Percentiles rank a stretch among this genome's conserved stretches.
Conservation (phyloP, 2,329 filamentous ascomycete species). For the Verticillium isaacii region DNA sequence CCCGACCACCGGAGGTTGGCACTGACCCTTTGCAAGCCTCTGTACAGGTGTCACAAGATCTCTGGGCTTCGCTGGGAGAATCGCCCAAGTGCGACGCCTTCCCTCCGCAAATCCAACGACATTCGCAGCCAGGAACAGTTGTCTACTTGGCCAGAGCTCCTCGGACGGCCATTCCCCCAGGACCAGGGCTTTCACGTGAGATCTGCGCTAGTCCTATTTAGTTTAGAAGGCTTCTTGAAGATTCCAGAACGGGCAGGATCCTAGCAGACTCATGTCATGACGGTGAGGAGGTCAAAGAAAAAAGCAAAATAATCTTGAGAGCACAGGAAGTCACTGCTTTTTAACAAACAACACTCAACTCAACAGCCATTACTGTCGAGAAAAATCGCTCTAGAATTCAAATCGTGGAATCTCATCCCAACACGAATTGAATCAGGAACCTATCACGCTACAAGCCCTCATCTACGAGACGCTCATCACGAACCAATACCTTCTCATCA, state of each 20-base stretch:
- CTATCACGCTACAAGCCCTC: not conserved
- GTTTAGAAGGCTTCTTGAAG: constrained; percentile 30
- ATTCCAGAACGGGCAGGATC: constrained; percentile 33
- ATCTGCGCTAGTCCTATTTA: constrained; percentile 19
- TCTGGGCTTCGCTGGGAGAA: not conserved
- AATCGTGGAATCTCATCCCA: not conserved
- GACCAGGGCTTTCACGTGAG: constrained; percentile 15
- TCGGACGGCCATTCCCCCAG: not conserved
- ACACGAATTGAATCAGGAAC: not conserved
- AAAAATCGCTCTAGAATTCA: not conserved
- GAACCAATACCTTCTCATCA: not conserved
- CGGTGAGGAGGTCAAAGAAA: constrained; percentile 6
- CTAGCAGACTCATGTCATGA: constrained; percentile 8
- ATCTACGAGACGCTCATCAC: not conserved
- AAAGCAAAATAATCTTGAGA: constrained; percentile 9
- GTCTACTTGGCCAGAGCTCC: not conserved
- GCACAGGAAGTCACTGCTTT: constrained; percentile 8
- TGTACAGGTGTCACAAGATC: not conserved
- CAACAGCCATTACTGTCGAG: not conserved
- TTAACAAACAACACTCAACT: not conserved
- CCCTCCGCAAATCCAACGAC: not conserved
- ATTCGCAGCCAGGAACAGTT: not conserved
- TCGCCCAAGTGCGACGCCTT: not conserved
- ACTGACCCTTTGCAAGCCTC: not conserved
- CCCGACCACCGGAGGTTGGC: constrained; percentile 4